These are phyloP conservation scores for Colletotrichum sp. DNA, from an alignment of 2,329 filamentous ascomycete genomes.

Conservation along the genomic window DNA sequence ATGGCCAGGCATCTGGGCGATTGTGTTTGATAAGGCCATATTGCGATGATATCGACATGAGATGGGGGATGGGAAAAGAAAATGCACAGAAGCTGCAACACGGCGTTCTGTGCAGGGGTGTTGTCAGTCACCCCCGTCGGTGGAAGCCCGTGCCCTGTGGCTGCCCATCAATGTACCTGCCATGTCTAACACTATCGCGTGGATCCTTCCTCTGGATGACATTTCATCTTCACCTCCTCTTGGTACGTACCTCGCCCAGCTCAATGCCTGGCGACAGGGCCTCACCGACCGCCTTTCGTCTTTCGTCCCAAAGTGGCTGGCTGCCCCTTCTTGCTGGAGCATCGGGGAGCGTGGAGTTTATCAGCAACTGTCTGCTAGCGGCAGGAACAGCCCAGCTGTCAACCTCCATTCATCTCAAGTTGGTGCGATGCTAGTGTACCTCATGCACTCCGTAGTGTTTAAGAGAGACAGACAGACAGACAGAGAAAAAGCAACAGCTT, in stretches of 20 bases:
- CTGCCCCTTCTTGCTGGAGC: background rate
- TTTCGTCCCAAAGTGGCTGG: background rate
- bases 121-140: background rate
- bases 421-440: background rate
- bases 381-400: background rate
- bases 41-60: background rate
- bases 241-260: background rate
- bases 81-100: conserved; percentile 6
- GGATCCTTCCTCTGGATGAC: background rate
- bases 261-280: background rate
- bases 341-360: background rate
- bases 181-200: conserved; percentile 18
- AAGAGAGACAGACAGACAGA: background rate
- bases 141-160: conserved; percentile 11
- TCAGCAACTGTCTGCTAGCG: background rate
- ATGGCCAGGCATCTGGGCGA: background rate
- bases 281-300: background rate
- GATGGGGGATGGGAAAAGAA: background rate
- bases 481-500: background rate
- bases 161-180: conserved; percentile 8
- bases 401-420: background rate
- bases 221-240: background rate
- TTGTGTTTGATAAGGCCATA: background rate
- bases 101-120: conserved; percentile 14
- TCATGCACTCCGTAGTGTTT: background rate